phyloP scores from a whole-genome alignment of 345 rosid genomes.

The Sonneratia alba region DNA sequence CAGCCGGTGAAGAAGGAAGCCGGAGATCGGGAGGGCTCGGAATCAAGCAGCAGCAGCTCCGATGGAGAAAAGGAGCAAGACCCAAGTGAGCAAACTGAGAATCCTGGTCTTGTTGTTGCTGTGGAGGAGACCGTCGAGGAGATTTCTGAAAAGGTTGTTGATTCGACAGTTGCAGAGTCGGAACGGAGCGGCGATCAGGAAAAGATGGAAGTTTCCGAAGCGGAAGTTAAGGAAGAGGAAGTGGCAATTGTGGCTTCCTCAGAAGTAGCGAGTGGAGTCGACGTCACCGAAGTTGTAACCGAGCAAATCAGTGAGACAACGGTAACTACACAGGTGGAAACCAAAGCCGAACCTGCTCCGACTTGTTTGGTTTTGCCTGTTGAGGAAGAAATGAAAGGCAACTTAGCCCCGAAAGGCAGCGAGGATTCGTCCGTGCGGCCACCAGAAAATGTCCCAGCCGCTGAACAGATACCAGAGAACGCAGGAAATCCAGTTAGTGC shows the following conservation, averaged over 20 bases:
- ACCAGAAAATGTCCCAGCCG: neutral
- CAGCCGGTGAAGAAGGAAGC: neutral
- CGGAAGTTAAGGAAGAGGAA: slow-evolving; percentile 4
- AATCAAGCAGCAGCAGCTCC: slow-evolving; percentile 13
- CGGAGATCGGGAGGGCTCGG: slow-evolving; percentile 3
- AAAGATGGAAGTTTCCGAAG: neutral
- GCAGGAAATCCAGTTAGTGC: slow-evolving; percentile 34
- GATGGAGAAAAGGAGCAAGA: slow-evolving; percentile 16
- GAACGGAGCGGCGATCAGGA: neutral
- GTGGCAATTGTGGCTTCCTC: neutral
- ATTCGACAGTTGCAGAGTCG: neutral
- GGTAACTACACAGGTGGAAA: neutral
- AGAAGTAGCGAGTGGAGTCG: slow-evolving; percentile 8
- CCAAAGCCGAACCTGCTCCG: neutral
- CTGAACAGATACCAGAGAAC: slow-evolving; percentile 18
- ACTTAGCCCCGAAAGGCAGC: slow-evolving; percentile 1
- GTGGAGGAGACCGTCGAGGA: slow-evolving; percentile 13
- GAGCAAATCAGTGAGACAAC: slow-evolving; percentile 3
- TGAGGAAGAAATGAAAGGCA: slow-evolving; percentile 5
- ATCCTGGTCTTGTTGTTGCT: neutral
- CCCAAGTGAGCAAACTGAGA: neutral
- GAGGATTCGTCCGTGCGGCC: neutral
- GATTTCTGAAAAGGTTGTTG: slow-evolving; percentile 4
- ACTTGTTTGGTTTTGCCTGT: neutral
- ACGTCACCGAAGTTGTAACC: neutral